Evolutionary conservation across 345 rosid genomes (phyloP), one percentile per base, ranked within the genome.

Genomic region (Sisymbrium altissimum): DNA sequence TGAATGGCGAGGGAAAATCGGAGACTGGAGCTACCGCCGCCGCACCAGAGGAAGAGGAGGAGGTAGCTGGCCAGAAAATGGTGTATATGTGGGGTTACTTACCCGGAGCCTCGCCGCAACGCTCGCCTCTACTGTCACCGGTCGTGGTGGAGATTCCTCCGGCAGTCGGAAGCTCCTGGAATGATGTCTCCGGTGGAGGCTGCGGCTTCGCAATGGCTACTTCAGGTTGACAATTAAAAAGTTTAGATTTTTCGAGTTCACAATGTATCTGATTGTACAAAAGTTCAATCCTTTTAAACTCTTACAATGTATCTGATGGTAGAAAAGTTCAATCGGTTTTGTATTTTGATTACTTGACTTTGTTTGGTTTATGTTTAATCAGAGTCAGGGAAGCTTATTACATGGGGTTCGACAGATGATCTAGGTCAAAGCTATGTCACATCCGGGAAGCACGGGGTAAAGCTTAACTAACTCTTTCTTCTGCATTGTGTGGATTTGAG

Each of bases 341-440:
- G n/a, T 13, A 4, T 27, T 44, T 14, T 30, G 56, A 0, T 32
- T 43, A 25, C 7, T 41, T 21, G 38, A 45, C 0, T 50, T 21
- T 0, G 39, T 23, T 32, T 53, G 21, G 59, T 43, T 64, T 17
- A 7, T 44, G 54, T 65, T 57, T 40, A 79, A 21, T 67, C 86
- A 96, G 99, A 89, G 40, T 84, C 90, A 7, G 93, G 99, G 77
- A 92, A 88, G 93, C 97, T 96, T 29, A 88, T 96, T 50, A 92
- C 99, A 10, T 96, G 99, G 99, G 99, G 99, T 39, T 96, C 98
- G 43, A 86, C 98, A 9, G 99, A 90, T 82, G 99, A 96, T 85
- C 81, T 90, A 36, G 99, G 98, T 78, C 99, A 96, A 82, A 92
- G 99, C 91, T 96, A 96, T 53, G 80, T 96, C 35, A 87, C 98